Conservation (phyloP, 2,329 filamentous ascomycete species). For the Neopestalotiopsis clavispora region DNA sequence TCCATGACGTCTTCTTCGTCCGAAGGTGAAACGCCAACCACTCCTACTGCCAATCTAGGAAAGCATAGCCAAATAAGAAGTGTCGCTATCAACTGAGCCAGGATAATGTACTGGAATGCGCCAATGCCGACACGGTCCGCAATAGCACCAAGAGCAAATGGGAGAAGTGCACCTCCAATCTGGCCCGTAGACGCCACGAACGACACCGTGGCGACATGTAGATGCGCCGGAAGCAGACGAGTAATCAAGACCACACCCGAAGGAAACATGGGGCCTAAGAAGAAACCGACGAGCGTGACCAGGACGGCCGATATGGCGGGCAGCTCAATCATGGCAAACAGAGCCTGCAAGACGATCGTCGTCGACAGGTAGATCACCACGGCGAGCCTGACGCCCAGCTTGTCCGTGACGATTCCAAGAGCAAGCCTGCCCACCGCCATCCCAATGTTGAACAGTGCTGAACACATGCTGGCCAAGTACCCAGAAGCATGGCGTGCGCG, state of each 20-base stretch:
- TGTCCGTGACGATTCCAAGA: slow-evolving; percentile 38
- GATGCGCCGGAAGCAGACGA: slow-evolving; percentile 39
- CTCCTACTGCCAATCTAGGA: background rate
- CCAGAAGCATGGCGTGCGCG: slow-evolving; percentile 41
- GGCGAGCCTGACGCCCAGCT: slow-evolving; percentile 32
- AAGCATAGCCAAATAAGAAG: slow-evolving; percentile 13
- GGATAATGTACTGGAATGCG: slow-evolving; percentile 38
- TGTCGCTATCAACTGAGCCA: slow-evolving; percentile 7
- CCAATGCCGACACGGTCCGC: slow-evolving; percentile 43
- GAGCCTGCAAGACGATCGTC: slow-evolving; percentile 25
- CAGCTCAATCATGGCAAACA: slow-evolving; percentile 24
- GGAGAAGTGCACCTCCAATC: slow-evolving; percentile 46
- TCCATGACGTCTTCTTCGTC: background rate
- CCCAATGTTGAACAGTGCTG: slow-evolving; percentile 49
- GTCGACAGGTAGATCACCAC: slow-evolving; percentile 31
- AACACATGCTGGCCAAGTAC: slow-evolving; percentile 43
- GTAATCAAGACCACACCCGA: slow-evolving; percentile 45
- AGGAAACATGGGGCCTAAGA: slow-evolving; percentile 47
- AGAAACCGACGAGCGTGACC: slow-evolving; percentile 41
- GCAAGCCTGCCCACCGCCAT: slow-evolving; percentile 45
- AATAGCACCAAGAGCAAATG: slow-evolving; percentile 47
- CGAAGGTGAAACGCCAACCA: background rate
- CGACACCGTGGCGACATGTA: slow-evolving; percentile 48
- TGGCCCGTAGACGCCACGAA: slow-evolving; percentile 49
- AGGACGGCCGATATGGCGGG: slow-evolving; percentile 33